Evolutionary conservation across 257 asterid species (phyloP), one percentile per base, ranked within the genome.

Genomic region (Perilla frutescens): DNA sequence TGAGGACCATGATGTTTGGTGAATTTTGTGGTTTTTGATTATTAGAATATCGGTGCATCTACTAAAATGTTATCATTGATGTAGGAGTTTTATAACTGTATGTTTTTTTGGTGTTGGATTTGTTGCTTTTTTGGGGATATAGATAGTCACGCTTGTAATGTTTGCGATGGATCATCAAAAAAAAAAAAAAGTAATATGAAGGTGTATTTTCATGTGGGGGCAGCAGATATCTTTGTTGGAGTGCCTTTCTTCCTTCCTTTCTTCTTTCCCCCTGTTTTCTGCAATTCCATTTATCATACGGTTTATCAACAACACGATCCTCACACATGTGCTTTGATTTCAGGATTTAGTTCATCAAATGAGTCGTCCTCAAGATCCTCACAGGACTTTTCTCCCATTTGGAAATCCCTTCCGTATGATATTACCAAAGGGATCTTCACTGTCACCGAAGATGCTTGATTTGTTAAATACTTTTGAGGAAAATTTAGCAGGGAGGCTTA

Each of bases 351-450:
- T 75, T 66, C 51, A 36, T 68, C 36, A 43, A 84, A 94, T 91
- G 98, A 87, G 88, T 63, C 85, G 81, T 57, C 69, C 87, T 13
- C 96, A 87, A 59, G 96, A 82, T 58, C 88, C 91, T 53, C 92
- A 79, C 66, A 79, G 87, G 79, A 65, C 87, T 43, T 83, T 82
- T 66, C 84, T 88, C 77, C 82, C 86, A 26, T 87, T 91, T 54
- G 95, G 97, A 60, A 93, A 93, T 76, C 96, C 98, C 15, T 86
- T 93, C 81, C 83, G 88, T 56, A 89, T 73, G 94, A 83, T 93
- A 43, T 37, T 75, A 15, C 87, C 96, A 1, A 89, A 84, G 84
- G 90, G 93, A 29, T 79, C 90, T 4, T 37, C 74, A 50, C 81
- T 85, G 36, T 81, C 96, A 40, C 93, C 92, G 1, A 83, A 81